Evolutionary conservation across 2,329 filamentous ascomycete genomes (phyloP).

Genomic region (Uncinocarpus reesii): DNA sequence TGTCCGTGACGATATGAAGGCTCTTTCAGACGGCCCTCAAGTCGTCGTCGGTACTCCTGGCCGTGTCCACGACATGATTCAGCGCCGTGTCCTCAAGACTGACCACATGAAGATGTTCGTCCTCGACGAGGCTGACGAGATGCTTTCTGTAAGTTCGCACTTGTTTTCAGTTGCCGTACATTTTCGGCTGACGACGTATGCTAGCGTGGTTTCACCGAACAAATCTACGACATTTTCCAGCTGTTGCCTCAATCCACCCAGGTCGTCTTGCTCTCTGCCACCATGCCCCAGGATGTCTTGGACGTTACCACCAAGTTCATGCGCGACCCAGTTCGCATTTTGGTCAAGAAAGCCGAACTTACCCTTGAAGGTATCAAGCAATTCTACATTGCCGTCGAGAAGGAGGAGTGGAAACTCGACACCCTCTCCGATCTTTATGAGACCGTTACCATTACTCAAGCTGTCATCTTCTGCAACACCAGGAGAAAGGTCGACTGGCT

Average conservation of each 20-base stretch:
- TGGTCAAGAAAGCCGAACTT: conserved; percentile 99
- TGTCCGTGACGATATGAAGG: conserved; percentile 97
- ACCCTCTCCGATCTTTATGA: conserved; percentile 98
- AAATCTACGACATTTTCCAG: conserved; percentile 99
- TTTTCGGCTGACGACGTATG: conserved; percentile 1
- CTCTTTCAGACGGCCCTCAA: conserved; percentile 88
- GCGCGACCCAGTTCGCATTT: conserved; percentile 96
- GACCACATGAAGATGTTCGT: conserved; percentile 99
- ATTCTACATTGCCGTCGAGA: conserved; percentile 99
- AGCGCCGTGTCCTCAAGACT: conserved; percentile 92
- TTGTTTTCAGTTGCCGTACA: background rate
- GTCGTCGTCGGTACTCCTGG: conserved; percentile 96
- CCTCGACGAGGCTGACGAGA: conserved; percentile 98
- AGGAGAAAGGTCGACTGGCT: conserved; percentile 99
- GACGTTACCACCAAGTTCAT: conserved; percentile 99
- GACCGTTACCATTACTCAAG: conserved; percentile 98
- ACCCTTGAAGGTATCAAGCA: conserved; percentile 99
- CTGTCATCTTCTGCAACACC: conserved; percentile 99
- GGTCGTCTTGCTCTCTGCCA: conserved; percentile 94
- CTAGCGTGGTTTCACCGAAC: conserved; percentile 92
- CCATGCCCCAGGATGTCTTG: conserved; percentile 97
- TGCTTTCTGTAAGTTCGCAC: conserved; percentile 52
- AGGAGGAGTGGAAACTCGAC: conserved; percentile 99
- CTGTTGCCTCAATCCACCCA: conserved; percentile 95
- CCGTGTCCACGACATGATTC: conserved; percentile 99